Conservation (phyloP, 805 yeast species). For the Kodamaea leandrae region DNA sequence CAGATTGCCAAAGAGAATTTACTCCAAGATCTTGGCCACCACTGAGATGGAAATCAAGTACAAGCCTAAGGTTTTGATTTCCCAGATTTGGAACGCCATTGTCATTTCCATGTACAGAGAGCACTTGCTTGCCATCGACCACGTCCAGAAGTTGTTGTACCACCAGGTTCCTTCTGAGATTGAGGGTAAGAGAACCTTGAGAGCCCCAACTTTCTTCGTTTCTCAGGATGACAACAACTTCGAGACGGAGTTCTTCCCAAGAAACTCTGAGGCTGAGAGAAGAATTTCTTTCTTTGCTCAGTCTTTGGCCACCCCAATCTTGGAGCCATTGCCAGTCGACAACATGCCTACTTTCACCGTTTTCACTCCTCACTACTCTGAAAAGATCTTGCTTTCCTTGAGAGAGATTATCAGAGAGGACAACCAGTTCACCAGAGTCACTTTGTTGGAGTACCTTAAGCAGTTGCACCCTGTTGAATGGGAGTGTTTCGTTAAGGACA, state of each 20-base stretch:
- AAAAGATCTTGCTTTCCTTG: constrained; percentile 87
- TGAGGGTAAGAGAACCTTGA: constrained; percentile 96
- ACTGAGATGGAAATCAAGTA: constrained; percentile 99
- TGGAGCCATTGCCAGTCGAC: constrained; percentile 98
- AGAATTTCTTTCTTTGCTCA: constrained; percentile 99
- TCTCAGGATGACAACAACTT: constrained; percentile 95
- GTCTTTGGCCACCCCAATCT: constrained; percentile 96
- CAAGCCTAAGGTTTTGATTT: constrained; percentile 95
- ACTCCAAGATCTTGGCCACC: constrained; percentile 95
- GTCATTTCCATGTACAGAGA: constrained; percentile 99
- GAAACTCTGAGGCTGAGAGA: constrained; percentile 97
- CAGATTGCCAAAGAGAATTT: constrained; percentile 97
- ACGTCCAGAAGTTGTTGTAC: constrained; percentile 93
- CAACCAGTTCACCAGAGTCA: constrained; percentile 93
- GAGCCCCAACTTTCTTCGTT: constrained; percentile 98
- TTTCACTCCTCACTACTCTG: constrained; percentile 92
- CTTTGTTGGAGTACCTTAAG: constrained; percentile 88
- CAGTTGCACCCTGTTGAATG: constrained; percentile 96
- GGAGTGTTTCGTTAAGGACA: constrained; percentile 96
- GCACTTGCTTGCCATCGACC: constrained; percentile 96
- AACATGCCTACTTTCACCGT: constrained; percentile 99
- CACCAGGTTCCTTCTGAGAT: constrained; percentile 98
- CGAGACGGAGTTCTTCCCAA: constrained; percentile 96
- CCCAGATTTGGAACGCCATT: constrained; percentile 99
- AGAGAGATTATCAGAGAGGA: constrained; percentile 97